phyloP scores from a whole-genome alignment of 768 basidiomycete species.

The Fibroporia radiculosa region DNA sequence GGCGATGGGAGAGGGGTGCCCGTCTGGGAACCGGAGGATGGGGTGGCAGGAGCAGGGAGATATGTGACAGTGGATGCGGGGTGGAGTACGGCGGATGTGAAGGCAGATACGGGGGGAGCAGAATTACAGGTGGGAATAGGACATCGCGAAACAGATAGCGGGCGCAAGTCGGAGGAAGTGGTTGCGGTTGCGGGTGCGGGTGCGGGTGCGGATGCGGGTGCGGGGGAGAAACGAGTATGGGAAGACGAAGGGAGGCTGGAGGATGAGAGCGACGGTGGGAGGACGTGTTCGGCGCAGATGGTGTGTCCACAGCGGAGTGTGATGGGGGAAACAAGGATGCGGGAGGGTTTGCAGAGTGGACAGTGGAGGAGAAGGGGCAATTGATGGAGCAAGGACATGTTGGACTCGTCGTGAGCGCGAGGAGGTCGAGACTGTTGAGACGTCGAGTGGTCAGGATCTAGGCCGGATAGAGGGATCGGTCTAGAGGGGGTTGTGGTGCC shows the following conservation, averaged over 20 bases:
- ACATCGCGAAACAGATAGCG: constrained; percentile 22
- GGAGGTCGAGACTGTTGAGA: background rate
- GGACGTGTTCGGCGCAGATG: constrained; percentile 45
- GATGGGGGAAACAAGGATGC: constrained; percentile 36
- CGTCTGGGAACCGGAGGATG: constrained; percentile 6
- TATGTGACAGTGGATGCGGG: constrained; percentile 22
- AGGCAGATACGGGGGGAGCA: constrained; percentile 11
- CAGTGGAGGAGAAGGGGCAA: constrained; percentile 40
- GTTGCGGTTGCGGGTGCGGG: constrained; percentile 2
- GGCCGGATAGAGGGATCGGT: constrained; percentile 1
- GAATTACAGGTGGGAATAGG: constrained; percentile 29
- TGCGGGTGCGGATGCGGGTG: constrained; percentile 4
- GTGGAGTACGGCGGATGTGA: constrained; percentile 28
- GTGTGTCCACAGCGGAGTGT: constrained; percentile 81
- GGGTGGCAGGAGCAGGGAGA: constrained; percentile 25
- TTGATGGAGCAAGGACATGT: constrained; percentile 10
- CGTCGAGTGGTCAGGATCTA: background rate
- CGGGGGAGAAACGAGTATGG: constrained; percentile 15
- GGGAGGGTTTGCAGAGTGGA: constrained; percentile 38
- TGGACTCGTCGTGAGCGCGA: background rate
- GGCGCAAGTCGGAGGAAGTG: too few relatives aligned
- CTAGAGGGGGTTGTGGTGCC: background rate
- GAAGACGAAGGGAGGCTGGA: constrained; percentile 9
- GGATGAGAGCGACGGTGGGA: background rate
- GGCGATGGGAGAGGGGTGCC: constrained; percentile 12